Evolutionary conservation across 805 yeast species (phyloP).

Genomic region (Yamadazyma ubonensis): DNA sequence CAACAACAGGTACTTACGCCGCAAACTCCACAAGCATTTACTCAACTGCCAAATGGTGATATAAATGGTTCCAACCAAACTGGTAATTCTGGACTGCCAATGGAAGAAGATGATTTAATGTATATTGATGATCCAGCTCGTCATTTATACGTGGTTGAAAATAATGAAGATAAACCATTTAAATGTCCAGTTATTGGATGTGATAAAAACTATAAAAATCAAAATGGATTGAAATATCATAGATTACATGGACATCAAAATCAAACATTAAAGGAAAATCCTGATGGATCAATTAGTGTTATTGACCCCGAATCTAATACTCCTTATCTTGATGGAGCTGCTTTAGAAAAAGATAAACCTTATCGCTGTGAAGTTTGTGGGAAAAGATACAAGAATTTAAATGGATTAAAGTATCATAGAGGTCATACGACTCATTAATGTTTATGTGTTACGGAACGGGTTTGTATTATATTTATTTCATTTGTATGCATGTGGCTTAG

Average conservation of each 20-base stretch:
- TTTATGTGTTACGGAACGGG: not conserved
- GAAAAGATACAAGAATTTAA: slow-evolving; percentile 90
- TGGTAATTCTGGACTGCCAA: slow-evolving; percentile 22
- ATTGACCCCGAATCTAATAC: slow-evolving; percentile 88
- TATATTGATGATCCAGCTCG: slow-evolving; percentile 97
- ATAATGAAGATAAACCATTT: slow-evolving; percentile 89
- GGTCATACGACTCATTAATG: slow-evolving; percentile 93
- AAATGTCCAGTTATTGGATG: slow-evolving; percentile 98
- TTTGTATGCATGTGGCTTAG: slow-evolving; percentile 1
- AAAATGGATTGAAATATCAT: slow-evolving; percentile 95
- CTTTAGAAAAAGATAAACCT: slow-evolving; percentile 96
- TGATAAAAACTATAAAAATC: slow-evolving; percentile 95
- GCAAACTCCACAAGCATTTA: slow-evolving; percentile 20
- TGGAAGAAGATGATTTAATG: slow-evolving; percentile 58
- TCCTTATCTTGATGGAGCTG: slow-evolving; percentile 91
- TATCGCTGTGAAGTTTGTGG: slow-evolving; percentile 98
- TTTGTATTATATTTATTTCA: slow-evolving; percentile 9
- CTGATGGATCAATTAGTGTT: slow-evolving; percentile 89
- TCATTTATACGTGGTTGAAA: slow-evolving; percentile 87
- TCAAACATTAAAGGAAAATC: slow-evolving; percentile 84
- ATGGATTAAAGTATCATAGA: slow-evolving; percentile 94
- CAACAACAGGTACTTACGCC: slow-evolving; percentile 16
- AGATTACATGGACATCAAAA: slow-evolving; percentile 96
- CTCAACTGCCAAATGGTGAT: slow-evolving; percentile 14
- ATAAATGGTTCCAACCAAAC: slow-evolving; percentile 11